These are phyloP conservation scores for Boechera retrofracta DNA, from an alignment of 345 rosid genomes.

Conservation along the genomic window DNA sequence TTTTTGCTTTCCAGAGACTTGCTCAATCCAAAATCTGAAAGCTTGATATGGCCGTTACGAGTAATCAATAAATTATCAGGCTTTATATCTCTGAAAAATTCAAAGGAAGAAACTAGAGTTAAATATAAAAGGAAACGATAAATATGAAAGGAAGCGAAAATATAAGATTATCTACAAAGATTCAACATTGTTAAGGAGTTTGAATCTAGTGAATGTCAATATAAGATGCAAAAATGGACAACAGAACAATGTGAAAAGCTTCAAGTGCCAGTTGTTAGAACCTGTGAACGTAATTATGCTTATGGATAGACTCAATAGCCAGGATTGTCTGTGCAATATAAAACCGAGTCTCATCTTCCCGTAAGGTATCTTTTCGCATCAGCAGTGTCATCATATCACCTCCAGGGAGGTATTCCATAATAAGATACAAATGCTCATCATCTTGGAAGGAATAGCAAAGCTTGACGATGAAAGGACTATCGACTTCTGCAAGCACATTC, in stretches of 20 bases:
- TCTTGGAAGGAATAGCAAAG: conserved; percentile 75
- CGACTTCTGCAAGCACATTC: conserved; percentile 77
- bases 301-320: conserved; percentile 76
- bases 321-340: conserved; percentile 73
- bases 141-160: background rate
- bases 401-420: conserved; percentile 81
- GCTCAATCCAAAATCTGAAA: conserved; percentile 75
- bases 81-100: conserved; percentile 65
- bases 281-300: conserved; percentile 74
- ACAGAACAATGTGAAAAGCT: conserved; percentile 23
- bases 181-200: background rate
- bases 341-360: conserved; percentile 69
- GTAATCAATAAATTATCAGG: conserved; percentile 74
- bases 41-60: conserved; percentile 66
- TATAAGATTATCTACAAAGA: conserved; percentile 10
- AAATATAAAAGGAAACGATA: background rate
- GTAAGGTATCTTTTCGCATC: conserved; percentile 72
- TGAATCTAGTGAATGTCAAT: conserved; percentile 10
- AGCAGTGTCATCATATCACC: conserved; percentile 81
- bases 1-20: conserved; percentile 68
- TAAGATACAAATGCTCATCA: conserved; percentile 67
- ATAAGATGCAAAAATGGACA: background rate
- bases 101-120: conserved; percentile 34
- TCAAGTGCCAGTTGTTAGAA: conserved; percentile 31
- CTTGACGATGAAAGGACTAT: conserved; percentile 72